Evolutionary conservation across 306 rosid genomes (phyloP).

Genomic region (Acacia confusa): DNA sequence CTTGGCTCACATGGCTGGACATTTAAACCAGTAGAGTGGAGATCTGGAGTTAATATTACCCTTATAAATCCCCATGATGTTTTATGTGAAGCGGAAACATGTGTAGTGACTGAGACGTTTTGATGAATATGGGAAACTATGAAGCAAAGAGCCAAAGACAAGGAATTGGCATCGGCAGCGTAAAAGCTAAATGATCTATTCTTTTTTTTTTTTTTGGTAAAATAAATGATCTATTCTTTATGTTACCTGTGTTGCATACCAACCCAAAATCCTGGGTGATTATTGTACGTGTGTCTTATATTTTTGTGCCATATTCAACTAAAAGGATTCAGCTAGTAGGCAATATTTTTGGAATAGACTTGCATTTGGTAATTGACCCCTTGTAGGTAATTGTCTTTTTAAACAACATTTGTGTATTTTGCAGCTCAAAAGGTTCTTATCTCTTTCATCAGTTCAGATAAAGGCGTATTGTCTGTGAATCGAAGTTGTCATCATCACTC

Average conservation of each 20-base stretch:
- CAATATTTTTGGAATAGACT: constrained; percentile 23
- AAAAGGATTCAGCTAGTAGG: background rate
- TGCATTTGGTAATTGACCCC: constrained; percentile 14
- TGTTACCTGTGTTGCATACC: background rate
- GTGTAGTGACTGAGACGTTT: background rate
- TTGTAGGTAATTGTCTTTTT: constrained; percentile 6
- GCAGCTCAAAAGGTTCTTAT: constrained; percentile 57
- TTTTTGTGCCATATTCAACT: constrained; percentile 25
- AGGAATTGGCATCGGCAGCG: background rate
- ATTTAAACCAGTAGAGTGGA: background rate
- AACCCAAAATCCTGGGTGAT: background rate
- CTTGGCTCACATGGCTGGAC: constrained; percentile 6
- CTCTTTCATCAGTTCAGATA: constrained; percentile 40
- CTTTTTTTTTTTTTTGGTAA: too few species aligned
- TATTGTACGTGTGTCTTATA: background rate
- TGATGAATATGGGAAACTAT: constrained; percentile 14
- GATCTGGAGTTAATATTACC: constrained; percentile 17
- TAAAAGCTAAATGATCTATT: constrained; percentile 7
- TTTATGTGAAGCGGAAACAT: constrained; percentile 20
- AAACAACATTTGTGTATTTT: constrained; percentile 38
- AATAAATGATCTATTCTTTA: background rate
- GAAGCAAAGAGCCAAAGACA: background rate
- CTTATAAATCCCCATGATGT: constrained; percentile 7
- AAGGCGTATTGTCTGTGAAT: constrained; percentile 31
- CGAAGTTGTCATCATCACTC: constrained; percentile 31